phyloP scores from a whole-genome alignment of 2,329 filamentous ascomycete genomes.

The Fusarium abutilonis region DNA sequence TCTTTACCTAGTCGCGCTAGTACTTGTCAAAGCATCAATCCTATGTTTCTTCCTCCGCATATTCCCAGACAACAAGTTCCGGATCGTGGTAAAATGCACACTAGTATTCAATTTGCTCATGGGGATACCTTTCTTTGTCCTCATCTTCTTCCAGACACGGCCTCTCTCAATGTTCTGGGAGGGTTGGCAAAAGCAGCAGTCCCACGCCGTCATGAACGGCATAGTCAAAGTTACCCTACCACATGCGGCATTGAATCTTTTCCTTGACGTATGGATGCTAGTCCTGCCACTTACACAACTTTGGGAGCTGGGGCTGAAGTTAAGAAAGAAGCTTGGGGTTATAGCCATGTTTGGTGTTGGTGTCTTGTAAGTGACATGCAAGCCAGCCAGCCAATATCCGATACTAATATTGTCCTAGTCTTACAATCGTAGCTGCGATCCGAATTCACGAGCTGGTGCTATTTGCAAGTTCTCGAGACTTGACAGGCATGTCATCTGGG shows the following conservation, averaged over 20 bases:
- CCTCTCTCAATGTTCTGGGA: slow-evolving; percentile 17
- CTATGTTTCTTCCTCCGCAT: slow-evolving; percentile 21
- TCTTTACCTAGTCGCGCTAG: not conserved
- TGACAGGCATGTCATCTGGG: slow-evolving; percentile 1
- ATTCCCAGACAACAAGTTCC: slow-evolving; percentile 16
- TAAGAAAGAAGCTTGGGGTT: slow-evolving; percentile 23
- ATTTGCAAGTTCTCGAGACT: slow-evolving; percentile 7
- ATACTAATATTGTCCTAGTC: slow-evolving; percentile 6
- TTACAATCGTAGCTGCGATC: slow-evolving; percentile 18
- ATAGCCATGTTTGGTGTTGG: slow-evolving; percentile 32
- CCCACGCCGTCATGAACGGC: not conserved
- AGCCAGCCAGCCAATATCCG: rapidly evolving
- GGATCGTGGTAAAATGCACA: slow-evolving; percentile 8
- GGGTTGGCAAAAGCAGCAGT: slow-evolving; percentile 14
- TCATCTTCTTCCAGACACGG: slow-evolving; percentile 5
- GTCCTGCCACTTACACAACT: slow-evolving; percentile 22
- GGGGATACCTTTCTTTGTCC: not conserved
- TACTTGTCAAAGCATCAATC: slow-evolving; percentile 12
- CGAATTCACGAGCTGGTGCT: slow-evolving; percentile 2
- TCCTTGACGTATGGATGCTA: slow-evolving; percentile 25
- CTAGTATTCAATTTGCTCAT: not conserved
- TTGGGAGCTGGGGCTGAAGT: slow-evolving; percentile 14
- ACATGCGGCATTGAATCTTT: slow-evolving; percentile 5
- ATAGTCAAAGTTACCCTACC: slow-evolving; percentile 1
- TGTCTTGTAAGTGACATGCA: slow-evolving; percentile 7